A percentile compares a stretch with the other conserved stretches of the same genome.
phyloP scores from a whole-genome alignment of 805 yeast species.

The Sungouiella thailandica region DNA sequence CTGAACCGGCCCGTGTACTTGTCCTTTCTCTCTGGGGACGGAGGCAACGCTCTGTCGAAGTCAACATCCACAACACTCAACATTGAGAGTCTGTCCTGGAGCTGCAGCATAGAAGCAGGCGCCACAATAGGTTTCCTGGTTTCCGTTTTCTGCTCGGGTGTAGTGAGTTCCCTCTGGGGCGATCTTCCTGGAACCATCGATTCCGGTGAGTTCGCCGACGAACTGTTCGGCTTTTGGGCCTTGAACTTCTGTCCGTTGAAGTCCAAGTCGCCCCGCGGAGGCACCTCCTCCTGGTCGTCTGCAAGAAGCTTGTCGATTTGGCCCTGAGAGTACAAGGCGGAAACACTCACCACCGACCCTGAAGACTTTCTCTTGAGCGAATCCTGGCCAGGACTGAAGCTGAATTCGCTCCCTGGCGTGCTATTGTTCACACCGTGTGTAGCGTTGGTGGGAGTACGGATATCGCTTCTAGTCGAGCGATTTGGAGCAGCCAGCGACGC shows the following conservation, averaged over 20 bases:
- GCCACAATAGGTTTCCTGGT: background rate
- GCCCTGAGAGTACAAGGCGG: conserved; percentile 8
- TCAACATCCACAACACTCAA: conserved; percentile 14
- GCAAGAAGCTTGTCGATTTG: conserved; percentile 12
- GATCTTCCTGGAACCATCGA: background rate
- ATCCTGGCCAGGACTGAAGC: background rate
- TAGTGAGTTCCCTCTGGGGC: background rate
- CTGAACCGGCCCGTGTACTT: background rate
- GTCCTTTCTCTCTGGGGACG: conserved; percentile 6
- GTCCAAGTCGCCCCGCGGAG: conserved; percentile 14
- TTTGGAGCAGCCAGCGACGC: too few species aligned
- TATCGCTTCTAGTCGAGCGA: too few species aligned
- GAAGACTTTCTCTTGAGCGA: background rate
- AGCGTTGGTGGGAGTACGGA: too few species aligned
- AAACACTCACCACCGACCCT: background rate
- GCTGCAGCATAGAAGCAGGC: background rate
- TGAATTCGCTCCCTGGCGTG: background rate
- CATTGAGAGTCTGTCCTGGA: conserved; percentile 7
- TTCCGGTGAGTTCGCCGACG: conserved; percentile 7
- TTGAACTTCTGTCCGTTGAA: conserved; percentile 4
- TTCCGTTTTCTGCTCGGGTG: background rate
- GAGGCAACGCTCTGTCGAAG: conserved; percentile 12
- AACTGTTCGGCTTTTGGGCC: conserved; percentile 8
- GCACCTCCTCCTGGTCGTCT: conserved; percentile 14
- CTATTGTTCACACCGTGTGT: too few species aligned